These are phyloP conservation scores for Zygosaccharomyces rouxii DNA, from an alignment of 805 yeast genomes.

Conservation along the genomic window DNA sequence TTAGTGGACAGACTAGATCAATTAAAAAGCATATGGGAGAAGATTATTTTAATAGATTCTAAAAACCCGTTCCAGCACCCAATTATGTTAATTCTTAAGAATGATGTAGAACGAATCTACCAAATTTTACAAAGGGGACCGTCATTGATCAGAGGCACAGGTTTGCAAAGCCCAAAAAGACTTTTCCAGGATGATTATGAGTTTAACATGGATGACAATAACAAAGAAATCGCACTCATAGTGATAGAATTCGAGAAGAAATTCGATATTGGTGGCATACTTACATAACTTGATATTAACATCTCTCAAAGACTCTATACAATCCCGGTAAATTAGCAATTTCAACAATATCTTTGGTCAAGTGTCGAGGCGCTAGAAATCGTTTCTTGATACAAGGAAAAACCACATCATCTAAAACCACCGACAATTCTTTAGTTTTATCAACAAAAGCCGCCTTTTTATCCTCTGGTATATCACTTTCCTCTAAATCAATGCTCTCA, in stretches of 20 bases:
- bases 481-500: conserved; percentile 20
- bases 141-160: conserved; percentile 12
- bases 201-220: conserved; percentile 6
- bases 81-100: conserved; percentile 24
- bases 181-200: conserved; percentile 1
- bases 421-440: conserved; percentile 33
- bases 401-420: conserved; percentile 49
- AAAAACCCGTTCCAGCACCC: conserved; percentile 25
- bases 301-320: conserved; percentile 89
- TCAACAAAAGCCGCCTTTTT: conserved; percentile 25
- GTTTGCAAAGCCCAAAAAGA: background rate
- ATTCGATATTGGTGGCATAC: conserved; percentile 16
- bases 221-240: conserved; percentile 16
- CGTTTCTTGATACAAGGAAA: conserved; percentile 63
- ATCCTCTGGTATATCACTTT: conserved; percentile 21
- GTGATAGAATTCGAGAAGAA: conserved; percentile 21
- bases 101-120: conserved; percentile 21
- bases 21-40: conserved; percentile 24
- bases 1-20: conserved; percentile 20
- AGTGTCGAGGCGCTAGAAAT: conserved; percentile 56
- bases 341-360: conserved; percentile 61
- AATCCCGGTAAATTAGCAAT: conserved; percentile 89
- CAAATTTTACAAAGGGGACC: conserved; percentile 7
- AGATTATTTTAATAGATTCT: conserved; percentile 20
- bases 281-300: conserved; percentile 38